Percentiles rank a stretch among this genome's conserved stretches.
Evolutionary conservation across 257 asterid species (phyloP).

Genomic region (Ilex aquifolium): DNA sequence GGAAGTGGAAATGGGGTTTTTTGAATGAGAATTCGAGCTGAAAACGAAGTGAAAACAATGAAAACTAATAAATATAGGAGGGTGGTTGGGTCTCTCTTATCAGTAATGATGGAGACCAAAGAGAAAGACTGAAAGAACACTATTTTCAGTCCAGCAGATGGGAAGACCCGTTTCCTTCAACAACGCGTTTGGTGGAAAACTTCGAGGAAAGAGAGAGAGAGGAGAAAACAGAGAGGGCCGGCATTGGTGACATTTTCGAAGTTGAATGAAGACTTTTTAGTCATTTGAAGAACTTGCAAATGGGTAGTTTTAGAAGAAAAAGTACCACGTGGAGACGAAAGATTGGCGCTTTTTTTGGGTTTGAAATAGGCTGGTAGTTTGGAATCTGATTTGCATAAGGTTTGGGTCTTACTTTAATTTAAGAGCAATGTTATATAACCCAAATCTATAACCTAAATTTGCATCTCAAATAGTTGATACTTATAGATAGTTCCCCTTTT

Average conservation of each 20-base stretch:
- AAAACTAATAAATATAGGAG: not conserved
- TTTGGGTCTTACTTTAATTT: too few relatives aligned
- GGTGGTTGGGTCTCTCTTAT: not conserved
- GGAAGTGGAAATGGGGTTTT: constrained; percentile 3
- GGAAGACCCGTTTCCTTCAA: constrained; percentile 4
- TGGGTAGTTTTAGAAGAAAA: too few relatives aligned
- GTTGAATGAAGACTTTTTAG: too few relatives aligned
- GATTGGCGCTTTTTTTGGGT: constrained; percentile 8
- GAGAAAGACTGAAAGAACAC: constrained; percentile 1
- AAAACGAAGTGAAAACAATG: not conserved
- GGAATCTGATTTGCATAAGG: not conserved
- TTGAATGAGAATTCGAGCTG: not conserved
- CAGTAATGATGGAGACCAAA: not conserved
- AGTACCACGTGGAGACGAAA: not conserved
- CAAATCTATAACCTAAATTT: too few relatives aligned
- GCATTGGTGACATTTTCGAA: not conserved
- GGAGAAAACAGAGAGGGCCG: not conserved
- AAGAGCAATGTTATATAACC: too few relatives aligned
- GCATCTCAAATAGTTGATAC: too few relatives aligned
- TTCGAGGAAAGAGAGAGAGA: not conserved
- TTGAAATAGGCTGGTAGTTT: constrained; percentile 4
- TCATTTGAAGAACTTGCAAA: too few relatives aligned
- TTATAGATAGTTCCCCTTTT: too few relatives aligned
- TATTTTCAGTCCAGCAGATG: too few relatives aligned
- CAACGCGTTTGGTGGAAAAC: constrained; percentile 19